phyloP scores from a whole-genome alignment of 768 basidiomycete genomes.

The Candolleomyces aberdarensis region DNA sequence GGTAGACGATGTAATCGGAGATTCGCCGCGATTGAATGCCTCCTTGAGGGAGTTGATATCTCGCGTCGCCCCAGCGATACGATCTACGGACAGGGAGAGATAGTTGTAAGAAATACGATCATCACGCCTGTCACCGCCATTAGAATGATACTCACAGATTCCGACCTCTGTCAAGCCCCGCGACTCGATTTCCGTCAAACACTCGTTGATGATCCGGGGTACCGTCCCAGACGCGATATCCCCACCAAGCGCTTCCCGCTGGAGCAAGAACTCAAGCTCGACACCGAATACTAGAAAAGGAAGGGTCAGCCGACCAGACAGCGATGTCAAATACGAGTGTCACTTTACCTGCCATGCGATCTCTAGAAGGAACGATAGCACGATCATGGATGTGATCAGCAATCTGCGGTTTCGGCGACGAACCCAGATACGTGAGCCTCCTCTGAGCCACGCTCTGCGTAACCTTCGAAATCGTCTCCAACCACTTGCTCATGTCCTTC shows the following conservation, averaged over 20 bases:
- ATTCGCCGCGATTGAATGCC: constrained; percentile 71
- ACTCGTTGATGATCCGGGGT: constrained; percentile 63
- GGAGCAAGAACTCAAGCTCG: constrained; percentile 64
- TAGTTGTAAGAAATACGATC: not conserved
- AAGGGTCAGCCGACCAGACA: constrained; percentile 5
- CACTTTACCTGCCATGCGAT: constrained; percentile 69
- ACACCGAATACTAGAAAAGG: constrained; percentile 64
- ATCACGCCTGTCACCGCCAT: not conserved
- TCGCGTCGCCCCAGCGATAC: constrained; percentile 73
- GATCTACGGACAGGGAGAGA: constrained; percentile 45
- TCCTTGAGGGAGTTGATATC: constrained; percentile 71
- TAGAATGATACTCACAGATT: constrained; percentile 56
- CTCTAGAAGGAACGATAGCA: constrained; percentile 55
- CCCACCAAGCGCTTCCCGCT: constrained; percentile 55
- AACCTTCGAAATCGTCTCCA: constrained; percentile 68
- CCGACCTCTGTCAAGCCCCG: constrained; percentile 81
- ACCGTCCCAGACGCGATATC: constrained; percentile 55
- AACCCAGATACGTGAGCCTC: constrained; percentile 76
- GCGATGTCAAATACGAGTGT: not conserved
- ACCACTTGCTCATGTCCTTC: constrained; percentile 74
- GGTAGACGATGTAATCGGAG: constrained; percentile 52
- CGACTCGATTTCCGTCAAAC: constrained; percentile 66
- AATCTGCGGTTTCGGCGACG: constrained; percentile 67
- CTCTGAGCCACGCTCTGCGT: constrained; percentile 74
- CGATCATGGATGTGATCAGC: constrained; percentile 71